Evolutionary conservation across 352 stramenopile species (phyloP).

Genomic region (Phytophthora hibernalis): DNA sequence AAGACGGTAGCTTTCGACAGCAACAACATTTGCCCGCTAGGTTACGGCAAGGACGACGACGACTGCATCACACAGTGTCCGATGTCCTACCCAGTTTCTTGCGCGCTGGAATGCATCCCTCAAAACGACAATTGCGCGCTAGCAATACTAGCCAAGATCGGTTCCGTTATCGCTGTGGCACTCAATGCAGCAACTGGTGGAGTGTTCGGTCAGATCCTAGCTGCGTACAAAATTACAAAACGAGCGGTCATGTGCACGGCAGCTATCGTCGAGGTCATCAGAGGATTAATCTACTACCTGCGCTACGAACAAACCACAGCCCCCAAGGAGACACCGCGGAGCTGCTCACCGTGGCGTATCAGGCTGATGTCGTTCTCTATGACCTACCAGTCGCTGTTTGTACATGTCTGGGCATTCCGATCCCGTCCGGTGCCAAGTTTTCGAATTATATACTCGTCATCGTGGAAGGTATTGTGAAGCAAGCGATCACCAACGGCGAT

Average conservation of each 20-base stretch:
- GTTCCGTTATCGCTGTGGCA: constrained; percentile 25
- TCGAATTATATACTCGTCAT: constrained; percentile 11
- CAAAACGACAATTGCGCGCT: neutral
- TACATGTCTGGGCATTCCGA: constrained; percentile 11
- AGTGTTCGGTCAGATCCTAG: constrained; percentile 17
- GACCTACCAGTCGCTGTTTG: constrained; percentile 30
- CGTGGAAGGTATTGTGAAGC: constrained; percentile 39
- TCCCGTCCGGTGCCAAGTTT: constrained; percentile 8
- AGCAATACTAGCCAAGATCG: constrained; percentile 21
- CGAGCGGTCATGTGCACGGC: constrained; percentile 15
- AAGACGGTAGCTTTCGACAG: too few species aligned
- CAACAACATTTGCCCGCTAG: neutral
- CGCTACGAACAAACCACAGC: constrained; percentile 4
- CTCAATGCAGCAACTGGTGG: constrained; percentile 25
- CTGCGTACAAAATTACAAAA: constrained; percentile 17
- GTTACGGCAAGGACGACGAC: constrained; percentile 27
- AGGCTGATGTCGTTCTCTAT: constrained; percentile 30
- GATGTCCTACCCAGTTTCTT: constrained; percentile 32
- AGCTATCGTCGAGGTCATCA: constrained; percentile 18
- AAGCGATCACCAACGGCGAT: constrained; percentile 33
- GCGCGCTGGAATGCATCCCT: constrained; percentile 35
- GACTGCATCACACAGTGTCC: constrained; percentile 34
- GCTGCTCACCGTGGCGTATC: constrained; percentile 28
- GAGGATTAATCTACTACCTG: constrained; percentile 22
- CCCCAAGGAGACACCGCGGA: constrained; percentile 23